Evolutionary conservation across 208 protist genomes (phyloP).

Genomic region (Porcisia hertigi): DNA sequence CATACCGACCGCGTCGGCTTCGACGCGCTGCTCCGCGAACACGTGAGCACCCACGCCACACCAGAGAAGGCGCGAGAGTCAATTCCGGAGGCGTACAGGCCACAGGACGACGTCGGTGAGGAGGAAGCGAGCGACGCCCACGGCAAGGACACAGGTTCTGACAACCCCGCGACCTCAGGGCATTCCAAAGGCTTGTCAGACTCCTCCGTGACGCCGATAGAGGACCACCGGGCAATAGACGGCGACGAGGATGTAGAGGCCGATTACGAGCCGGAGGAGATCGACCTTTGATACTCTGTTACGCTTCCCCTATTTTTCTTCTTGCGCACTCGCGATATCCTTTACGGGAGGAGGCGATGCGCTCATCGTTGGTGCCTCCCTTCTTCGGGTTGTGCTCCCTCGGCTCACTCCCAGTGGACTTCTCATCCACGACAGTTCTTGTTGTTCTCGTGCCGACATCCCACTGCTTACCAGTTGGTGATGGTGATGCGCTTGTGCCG

Average conservation of each 20-base stretch:
- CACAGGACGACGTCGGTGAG: constrained; percentile 12
- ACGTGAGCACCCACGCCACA: constrained; percentile 72
- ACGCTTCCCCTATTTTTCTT: not conserved
- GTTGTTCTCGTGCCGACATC: not conserved
- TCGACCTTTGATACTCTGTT: constrained; percentile 55
- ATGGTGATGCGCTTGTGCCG: not conserved
- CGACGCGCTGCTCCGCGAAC: constrained; percentile 61
- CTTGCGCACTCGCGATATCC: not conserved
- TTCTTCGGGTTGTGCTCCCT: not conserved
- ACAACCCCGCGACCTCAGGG: constrained; percentile 11
- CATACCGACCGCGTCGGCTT: constrained; percentile 88
- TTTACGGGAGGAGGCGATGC: not conserved
- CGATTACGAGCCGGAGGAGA: constrained; percentile 81
- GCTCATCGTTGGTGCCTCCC: not conserved
- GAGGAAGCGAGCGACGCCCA: constrained; percentile 8
- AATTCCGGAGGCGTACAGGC: constrained; percentile 42
- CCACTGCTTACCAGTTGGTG: not conserved
- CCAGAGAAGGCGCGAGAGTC: constrained; percentile 48
- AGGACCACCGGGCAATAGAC: constrained; percentile 15
- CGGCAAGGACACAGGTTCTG: constrained; percentile 16
- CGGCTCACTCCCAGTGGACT: not conserved
- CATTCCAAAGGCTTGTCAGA: constrained; percentile 17
- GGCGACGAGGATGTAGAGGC: constrained; percentile 33
- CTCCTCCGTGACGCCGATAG: constrained; percentile 30
- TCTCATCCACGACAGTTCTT: not conserved